phyloP scores from a whole-genome alignment of 306 rosid species.

The Albizia julibrissin region DNA sequence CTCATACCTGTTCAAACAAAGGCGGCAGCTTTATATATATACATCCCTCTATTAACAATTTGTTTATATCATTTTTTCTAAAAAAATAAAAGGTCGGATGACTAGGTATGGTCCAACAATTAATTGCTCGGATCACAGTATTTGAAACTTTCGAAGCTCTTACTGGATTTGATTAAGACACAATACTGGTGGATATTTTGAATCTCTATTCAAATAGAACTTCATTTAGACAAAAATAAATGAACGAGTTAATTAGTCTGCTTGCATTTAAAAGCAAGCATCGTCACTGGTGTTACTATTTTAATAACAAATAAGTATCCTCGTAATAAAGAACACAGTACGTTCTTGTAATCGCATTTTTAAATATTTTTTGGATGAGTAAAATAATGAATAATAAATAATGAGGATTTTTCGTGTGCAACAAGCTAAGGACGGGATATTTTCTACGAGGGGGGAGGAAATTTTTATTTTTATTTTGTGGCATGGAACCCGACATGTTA shows the following conservation, averaged over 20 bases:
- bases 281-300: neutral
- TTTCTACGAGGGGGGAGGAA: too few relatives aligned
- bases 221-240: neutral
- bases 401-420: neutral
- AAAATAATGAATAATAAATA: neutral
- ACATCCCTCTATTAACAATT: neutral
- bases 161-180: neutral
- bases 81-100: neutral
- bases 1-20: neutral
- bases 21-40: neutral
- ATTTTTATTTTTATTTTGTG: too few relatives aligned
- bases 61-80: neutral
- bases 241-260: neutral
- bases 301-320: neutral
- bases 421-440: neutral
- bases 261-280: neutral
- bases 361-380: neutral
- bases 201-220: neutral
- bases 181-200: neutral
- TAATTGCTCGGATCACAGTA: neutral
- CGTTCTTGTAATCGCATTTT: neutral
- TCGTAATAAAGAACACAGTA: neutral
- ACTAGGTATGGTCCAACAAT: neutral
- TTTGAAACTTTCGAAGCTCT: neutral
- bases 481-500: too few relatives aligned